Evolutionary conservation across 1,284 basidiomycete genomes (phyloP), one percentile per base, ranked within the genome.

Genomic region (Malassezia caprae): DNA sequence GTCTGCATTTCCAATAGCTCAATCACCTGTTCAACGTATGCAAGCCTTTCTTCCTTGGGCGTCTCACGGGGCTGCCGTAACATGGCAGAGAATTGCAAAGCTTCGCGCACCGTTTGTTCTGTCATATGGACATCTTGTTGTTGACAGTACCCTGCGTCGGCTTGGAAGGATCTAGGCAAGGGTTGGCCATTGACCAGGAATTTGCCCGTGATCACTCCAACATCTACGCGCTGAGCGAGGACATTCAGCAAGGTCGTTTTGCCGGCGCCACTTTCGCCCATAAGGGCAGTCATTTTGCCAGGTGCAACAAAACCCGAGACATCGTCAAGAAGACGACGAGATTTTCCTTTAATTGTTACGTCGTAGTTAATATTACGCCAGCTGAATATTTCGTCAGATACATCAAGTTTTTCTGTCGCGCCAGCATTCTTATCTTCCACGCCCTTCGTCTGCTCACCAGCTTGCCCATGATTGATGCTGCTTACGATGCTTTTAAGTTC

Each of bases 241-340:
- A 69, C 64, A 40, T 69, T 63, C 42, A 69, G 60, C 40, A 69
- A 49, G 4, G 67, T 68, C 12, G 67, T 69, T 52, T 69, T 69
- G 4, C 67, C 67, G 1, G 68, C 68, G 35, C 68, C 68, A 19
- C 62, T 64, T 45, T 61, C 62, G 27, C 68, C 68, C 68, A 71
- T 71, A 4, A 71, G 48, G 1, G 66, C 66, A 5, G 64, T 67
- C 58, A 68, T 61, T 44, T 62, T 63, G 8, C 67, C 67, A 2
- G 67, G 67, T 4, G 57, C 50, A 15, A 67, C 63, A 45, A 53
- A 70, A 15, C 67, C 68, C 4, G 53, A 59, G 2, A 83, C 87
- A 4, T 68, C 47, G 46, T 63, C 55, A 11, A 71, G 56, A 23
- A 71, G 61, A 4, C 61, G 58, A 8, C 68, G 64, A 10, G 52